phyloP scores from a whole-genome alignment of 352 stramenopile species.

The Blastocystis sp. region DNA sequence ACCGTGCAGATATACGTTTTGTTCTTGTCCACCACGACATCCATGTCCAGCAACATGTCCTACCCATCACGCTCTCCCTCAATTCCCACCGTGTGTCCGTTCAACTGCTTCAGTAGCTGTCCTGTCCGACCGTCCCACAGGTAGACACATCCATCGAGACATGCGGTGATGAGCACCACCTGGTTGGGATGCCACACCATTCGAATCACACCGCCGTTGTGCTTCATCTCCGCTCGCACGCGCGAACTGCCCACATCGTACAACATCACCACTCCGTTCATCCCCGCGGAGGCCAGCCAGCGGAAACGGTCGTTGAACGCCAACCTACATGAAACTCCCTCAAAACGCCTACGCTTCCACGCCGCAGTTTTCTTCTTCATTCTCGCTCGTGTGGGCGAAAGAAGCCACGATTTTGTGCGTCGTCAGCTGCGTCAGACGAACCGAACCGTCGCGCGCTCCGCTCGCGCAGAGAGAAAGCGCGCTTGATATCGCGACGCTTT shows the following conservation, averaged over 20 bases:
- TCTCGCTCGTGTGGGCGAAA: neutral
- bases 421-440: constrained; percentile 31
- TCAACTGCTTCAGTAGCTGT: constrained; percentile 9
- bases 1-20: constrained; percentile 23
- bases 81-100: neutral
- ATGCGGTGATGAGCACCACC: constrained; percentile 28
- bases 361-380: constrained; percentile 47
- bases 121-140: constrained; percentile 29
- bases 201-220: constrained; percentile 12
- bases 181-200: constrained; percentile 36
- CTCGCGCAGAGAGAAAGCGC: constrained; percentile 18
- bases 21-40: constrained; percentile 3
- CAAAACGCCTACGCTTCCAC: neutral
- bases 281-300: constrained; percentile 6
- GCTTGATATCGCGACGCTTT: neutral
- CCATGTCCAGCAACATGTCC: constrained; percentile 44
- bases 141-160: constrained; percentile 47
- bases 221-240: constrained; percentile 23
- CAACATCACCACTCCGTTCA: constrained; percentile 30
- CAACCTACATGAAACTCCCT: neutral
- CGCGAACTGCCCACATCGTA: neutral
- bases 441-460: constrained; percentile 17
- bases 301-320: neutral
- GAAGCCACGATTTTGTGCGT: neutral
- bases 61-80: neutral